Conservation (phyloP, 1,284 basidiomycete species). For the Tilletiopsis washingtonensis region DNA sequence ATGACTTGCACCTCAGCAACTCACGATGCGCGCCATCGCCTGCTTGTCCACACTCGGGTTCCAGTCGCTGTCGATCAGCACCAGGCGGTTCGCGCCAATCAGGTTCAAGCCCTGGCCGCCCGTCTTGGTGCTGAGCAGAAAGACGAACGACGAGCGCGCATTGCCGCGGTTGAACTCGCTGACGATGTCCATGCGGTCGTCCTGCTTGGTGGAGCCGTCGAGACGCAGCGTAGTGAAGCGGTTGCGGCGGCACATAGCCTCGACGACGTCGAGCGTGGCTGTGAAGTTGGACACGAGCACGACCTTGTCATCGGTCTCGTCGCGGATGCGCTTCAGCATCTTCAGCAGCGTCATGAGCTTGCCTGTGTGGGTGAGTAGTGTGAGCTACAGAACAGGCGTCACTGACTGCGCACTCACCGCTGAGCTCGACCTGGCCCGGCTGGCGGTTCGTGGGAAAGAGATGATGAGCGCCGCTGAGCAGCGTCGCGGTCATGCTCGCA, state of each 20-base stretch:
- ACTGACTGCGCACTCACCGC: no score
- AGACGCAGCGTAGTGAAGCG: conserved; percentile 73
- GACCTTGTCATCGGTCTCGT: conserved; percentile 64
- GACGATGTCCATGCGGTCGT: conserved; percentile 27
- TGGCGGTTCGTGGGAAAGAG: conserved; percentile 23
- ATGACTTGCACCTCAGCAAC: no score
- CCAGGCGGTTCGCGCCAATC: conserved; percentile 90
- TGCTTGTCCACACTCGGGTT: conserved; percentile 79
- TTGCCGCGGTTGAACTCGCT: conserved; percentile 31
- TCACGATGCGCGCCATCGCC: conserved; percentile 94
- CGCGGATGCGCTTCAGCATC: conserved; percentile 59
- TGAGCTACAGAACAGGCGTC: no score
- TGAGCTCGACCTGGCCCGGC: conserved; percentile 17
- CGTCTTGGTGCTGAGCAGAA: conserved; percentile 90
- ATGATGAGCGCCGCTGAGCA: conserved; percentile 15
- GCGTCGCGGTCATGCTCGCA: conserved; percentile 13
- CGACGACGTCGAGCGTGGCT: conserved; percentile 82
- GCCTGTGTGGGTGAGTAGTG: no score
- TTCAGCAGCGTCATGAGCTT: conserved; percentile 67
- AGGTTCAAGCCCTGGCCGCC: conserved; percentile 98
- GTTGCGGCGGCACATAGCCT: conserved; percentile 70
- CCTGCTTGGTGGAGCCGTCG: conserved; percentile 58
- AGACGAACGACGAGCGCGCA: conserved; percentile 57
- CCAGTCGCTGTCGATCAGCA: conserved; percentile 84
- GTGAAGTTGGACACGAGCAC: conserved; percentile 47